Evolutionary conservation across 1,139 yeast species (phyloP).

Genomic region (Hyphopichia pseudoburtonii): DNA sequence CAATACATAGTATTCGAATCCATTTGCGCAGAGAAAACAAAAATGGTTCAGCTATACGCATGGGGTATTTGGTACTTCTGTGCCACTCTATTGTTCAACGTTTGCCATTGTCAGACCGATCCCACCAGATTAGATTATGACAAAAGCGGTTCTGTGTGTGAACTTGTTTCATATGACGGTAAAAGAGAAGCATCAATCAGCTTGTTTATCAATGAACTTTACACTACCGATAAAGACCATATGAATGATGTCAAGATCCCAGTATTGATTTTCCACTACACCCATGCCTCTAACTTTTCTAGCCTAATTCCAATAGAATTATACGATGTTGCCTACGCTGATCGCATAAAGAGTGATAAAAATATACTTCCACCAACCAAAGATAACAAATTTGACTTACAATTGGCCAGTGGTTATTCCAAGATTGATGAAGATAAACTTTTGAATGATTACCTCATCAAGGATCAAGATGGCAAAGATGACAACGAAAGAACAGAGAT

Average conservation of each 20-base stretch:
- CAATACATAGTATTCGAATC: too few species aligned
- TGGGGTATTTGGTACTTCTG: background rate
- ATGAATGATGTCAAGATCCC: slow-evolving; percentile 17
- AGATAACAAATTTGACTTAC: slow-evolving; percentile 11
- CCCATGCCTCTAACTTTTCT: slow-evolving; percentile 22
- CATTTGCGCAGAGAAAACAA: too few species aligned
- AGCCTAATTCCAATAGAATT: slow-evolving; percentile 19
- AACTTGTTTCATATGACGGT: slow-evolving; percentile 5
- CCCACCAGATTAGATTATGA: slow-evolving; percentile 5
- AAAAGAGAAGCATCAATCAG: slow-evolving; percentile 7
- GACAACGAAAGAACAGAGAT: too few species aligned
- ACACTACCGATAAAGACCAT: background rate
- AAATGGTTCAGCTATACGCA: background rate
- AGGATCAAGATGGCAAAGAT: slow-evolving; percentile 8
- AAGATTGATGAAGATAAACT: slow-evolving; percentile 7
- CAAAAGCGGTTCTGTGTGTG: slow-evolving; percentile 8
- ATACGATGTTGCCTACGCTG: slow-evolving; percentile 9
- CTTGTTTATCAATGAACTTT: slow-evolving; percentile 1
- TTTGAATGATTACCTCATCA: slow-evolving; percentile 10
- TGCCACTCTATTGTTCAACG: background rate
- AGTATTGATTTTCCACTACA: slow-evolving; percentile 24
- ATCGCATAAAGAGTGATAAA: slow-evolving; percentile 7
- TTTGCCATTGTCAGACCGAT: background rate
- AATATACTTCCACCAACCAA: background rate
- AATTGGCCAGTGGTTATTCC: slow-evolving; percentile 1